Evolutionary conservation across 1,284 basidiomycete species (phyloP).

Genomic region (Microbotryum intermedium): DNA sequence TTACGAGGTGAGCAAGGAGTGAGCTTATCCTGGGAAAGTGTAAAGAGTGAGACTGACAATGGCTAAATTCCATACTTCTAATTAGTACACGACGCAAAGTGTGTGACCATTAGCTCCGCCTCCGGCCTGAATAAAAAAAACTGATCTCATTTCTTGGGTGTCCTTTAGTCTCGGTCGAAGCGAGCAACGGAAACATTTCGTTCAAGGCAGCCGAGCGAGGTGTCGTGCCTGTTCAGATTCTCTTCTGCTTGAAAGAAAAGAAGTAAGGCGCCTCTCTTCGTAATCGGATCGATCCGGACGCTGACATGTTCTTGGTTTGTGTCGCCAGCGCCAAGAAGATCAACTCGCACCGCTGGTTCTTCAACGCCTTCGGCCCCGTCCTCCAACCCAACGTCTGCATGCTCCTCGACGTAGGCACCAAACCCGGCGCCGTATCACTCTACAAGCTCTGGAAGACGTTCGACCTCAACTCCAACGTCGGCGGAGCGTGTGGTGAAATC

Average conservation of each 20-base stretch:
- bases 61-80: too few species aligned
- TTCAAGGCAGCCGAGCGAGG: slow-evolving; percentile 73
- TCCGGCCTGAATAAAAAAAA: too few species aligned
- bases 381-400: slow-evolving; percentile 77
- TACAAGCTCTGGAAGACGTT: slow-evolving; percentile 95
- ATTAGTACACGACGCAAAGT: slow-evolving; percentile 63
- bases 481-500: slow-evolving; percentile 90
- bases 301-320: too few species aligned
- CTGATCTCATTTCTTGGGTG: too few species aligned
- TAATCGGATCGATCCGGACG: too few species aligned
- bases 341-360: slow-evolving; percentile 92
- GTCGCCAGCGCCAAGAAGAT: slow-evolving; percentile 47
- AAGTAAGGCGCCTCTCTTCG: slow-evolving; percentile 1
- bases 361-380: slow-evolving; percentile 64
- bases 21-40: slow-evolving; percentile 36
- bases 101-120: slow-evolving; percentile 36
- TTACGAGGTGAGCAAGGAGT: slow-evolving; percentile 56
- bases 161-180: slow-evolving; percentile 60
- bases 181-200: slow-evolving; percentile 53
- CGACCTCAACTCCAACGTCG: slow-evolving; percentile 87
- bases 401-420: slow-evolving; percentile 86
- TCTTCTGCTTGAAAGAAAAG: slow-evolving; percentile 52
- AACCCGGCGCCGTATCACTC: slow-evolving; percentile 70
- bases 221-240: slow-evolving; percentile 77
- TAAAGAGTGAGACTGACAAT: neutral